Conservation (phyloP, 139 green algal genomes). For the Chloropicon primus region DNA sequence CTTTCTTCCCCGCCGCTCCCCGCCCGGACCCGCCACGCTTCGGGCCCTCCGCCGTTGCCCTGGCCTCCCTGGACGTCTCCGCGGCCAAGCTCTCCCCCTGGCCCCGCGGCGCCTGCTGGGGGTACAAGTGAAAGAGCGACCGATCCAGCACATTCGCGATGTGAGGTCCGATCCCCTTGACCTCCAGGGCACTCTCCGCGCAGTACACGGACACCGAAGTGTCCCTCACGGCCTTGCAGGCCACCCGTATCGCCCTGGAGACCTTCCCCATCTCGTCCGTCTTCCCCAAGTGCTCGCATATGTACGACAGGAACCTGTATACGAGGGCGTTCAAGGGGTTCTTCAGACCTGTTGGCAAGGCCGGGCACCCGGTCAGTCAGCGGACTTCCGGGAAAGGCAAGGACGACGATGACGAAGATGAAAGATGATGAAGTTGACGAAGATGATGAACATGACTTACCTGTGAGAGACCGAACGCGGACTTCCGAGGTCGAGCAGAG, state of each 20-base stretch:
- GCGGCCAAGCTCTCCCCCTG: not conserved
- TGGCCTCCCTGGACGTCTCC: too few species aligned
- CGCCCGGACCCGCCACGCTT: too few species aligned
- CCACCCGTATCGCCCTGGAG: not conserved
- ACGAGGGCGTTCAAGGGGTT: not conserved
- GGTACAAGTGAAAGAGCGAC: not conserved
- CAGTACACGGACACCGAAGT: not conserved
- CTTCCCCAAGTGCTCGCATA: not conserved
- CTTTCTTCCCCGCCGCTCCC: conserved; percentile 10
- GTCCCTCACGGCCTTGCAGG: not conserved
- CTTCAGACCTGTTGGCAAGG: not conserved
- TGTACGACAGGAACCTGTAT: not conserved
- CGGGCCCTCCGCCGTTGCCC: not conserved
- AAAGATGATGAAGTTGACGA: too few species aligned
- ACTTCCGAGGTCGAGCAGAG: not conserved
- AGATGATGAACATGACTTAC: not conserved
- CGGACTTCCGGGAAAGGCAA: too few species aligned
- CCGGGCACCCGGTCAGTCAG: too few species aligned
- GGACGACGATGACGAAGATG: too few species aligned
- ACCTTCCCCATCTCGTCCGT: not conserved
- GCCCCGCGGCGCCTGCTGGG: not conserved
- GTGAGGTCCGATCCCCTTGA: not conserved
- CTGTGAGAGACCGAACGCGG: not conserved
- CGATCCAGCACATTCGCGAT: not conserved
- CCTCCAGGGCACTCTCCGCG: not conserved